A percentile compares a stretch with the other conserved stretches of the same genome.
phyloP scores from a whole-genome alignment of 441 rosid species.

The Populus hybrid region DNA sequence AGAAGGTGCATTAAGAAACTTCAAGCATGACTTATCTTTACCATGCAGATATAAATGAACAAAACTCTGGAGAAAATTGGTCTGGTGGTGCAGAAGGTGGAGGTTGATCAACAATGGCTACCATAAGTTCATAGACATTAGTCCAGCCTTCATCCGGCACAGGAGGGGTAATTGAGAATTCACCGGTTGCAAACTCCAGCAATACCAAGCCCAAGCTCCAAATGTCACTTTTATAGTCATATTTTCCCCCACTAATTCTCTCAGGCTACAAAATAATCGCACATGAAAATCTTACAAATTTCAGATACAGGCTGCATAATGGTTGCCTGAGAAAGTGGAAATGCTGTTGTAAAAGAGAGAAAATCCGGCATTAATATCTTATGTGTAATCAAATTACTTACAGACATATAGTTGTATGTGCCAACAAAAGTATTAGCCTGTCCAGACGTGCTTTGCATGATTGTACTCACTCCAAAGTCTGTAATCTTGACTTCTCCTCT shows the following conservation, averaged over 20 bases:
- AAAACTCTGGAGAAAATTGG: constrained; percentile 70
- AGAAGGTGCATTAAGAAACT: not conserved
- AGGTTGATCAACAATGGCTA: constrained; percentile 76
- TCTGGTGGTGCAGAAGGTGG: constrained; percentile 71
- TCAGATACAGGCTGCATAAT: not conserved
- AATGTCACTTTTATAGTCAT: constrained; percentile 80
- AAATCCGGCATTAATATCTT: not conserved
- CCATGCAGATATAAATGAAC: constrained; percentile 92
- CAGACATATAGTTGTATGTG: constrained; percentile 93
- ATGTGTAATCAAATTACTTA: constrained; percentile 42
- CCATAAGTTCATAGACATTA: constrained; percentile 85
- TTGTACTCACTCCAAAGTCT: constrained; percentile 94
- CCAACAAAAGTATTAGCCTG: constrained; percentile 86
- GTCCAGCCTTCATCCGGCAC: constrained; percentile 61
- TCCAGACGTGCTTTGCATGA: constrained; percentile 79
- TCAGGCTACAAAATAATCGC: constrained; percentile 57
- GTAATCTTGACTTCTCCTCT: constrained; percentile 95
- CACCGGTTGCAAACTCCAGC: constrained; percentile 88
- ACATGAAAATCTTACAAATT: not conserved
- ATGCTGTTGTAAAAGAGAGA: not conserved
- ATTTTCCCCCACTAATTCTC: constrained; percentile 58
- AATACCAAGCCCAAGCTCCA: constrained; percentile 94
- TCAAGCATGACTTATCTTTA: constrained; percentile 26
- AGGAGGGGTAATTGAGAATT: constrained; percentile 77
- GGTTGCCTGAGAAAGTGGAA: constrained; percentile 2